phyloP scores from a whole-genome alignment of 352 stramenopile genomes.

The Globisporangium spiculum region DNA sequence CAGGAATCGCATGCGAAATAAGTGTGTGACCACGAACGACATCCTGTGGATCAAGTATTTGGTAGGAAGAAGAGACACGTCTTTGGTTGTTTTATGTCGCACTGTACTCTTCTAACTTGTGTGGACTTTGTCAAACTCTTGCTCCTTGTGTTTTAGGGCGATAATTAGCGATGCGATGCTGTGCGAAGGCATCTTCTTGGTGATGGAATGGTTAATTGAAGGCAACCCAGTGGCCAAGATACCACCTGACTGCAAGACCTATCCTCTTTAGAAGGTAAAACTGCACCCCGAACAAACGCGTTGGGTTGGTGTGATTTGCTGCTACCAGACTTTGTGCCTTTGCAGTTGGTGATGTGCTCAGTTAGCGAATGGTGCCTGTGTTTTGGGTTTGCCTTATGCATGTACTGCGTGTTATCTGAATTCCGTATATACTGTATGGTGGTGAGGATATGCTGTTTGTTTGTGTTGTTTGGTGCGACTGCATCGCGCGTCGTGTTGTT shows the following conservation, averaged over 20 bases:
- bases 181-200: not conserved
- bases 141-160: not conserved
- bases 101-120: not conserved
- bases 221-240: not conserved
- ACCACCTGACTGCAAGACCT: not conserved
- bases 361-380: not conserved
- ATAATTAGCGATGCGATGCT: not conserved
- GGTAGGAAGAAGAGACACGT: not conserved
- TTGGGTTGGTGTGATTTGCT: conserved; percentile 1
- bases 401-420: conserved; percentile 9
- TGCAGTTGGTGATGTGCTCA: not conserved
- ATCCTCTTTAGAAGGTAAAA: conserved; percentile 10
- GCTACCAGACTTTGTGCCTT: not conserved
- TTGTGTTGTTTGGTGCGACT: not conserved
- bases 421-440: conserved; percentile 7
- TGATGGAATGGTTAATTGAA: not conserved
- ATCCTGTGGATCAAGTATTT: not conserved
- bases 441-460: not conserved
- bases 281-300: not conserved
- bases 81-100: not conserved
- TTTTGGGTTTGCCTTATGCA: conserved; percentile 4
- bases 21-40: not conserved
- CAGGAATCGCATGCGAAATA: conserved; percentile 11
- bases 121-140: not conserved
- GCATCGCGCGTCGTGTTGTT: not conserved